A percentile compares a stretch with the other conserved stretches of the same genome.
These are phyloP conservation scores for Candida pseudoviswanathii DNA, from an alignment of 1,139 yeast species.

Conservation along the genomic window DNA sequence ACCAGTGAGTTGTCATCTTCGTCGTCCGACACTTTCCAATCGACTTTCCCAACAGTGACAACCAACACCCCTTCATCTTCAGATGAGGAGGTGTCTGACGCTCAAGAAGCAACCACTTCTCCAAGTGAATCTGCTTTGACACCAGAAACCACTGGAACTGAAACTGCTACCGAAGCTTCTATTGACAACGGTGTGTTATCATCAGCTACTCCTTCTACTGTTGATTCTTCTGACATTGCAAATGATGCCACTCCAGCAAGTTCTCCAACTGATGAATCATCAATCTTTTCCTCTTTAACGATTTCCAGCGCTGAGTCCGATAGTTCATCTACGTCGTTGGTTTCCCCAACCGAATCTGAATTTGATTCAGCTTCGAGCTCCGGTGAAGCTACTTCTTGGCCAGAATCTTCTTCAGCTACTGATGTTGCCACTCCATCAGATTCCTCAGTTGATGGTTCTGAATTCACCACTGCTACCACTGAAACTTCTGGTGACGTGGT, in stretches of 20 bases:
- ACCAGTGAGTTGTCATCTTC: conserved; percentile 2
- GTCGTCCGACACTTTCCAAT: not conserved
- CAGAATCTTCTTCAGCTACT: not conserved
- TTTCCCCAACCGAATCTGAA: conserved; percentile 1
- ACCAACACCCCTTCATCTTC: not conserved
- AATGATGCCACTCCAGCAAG: not conserved
- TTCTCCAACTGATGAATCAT: not conserved
- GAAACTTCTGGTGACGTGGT: not conserved
- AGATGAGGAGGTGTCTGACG: not conserved
- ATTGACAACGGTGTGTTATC: not conserved
- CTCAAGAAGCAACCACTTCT: not conserved
- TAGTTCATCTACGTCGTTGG: not conserved
- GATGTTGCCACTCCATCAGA: not conserved
- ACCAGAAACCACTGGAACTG: not conserved
- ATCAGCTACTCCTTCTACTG: not conserved
- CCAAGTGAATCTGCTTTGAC: not conserved
- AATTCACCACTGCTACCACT: not conserved
- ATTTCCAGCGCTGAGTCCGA: not conserved
- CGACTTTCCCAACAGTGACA: not conserved
- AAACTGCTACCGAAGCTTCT: not conserved
- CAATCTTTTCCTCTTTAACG: not conserved
- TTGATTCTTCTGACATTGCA: not conserved
- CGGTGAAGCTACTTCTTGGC: not conserved
- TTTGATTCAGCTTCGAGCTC: not conserved
- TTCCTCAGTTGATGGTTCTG: not conserved